Base-by-base conservation (phyloP, 306 rosid genomes). In the Sicyos edulis region DNA sequence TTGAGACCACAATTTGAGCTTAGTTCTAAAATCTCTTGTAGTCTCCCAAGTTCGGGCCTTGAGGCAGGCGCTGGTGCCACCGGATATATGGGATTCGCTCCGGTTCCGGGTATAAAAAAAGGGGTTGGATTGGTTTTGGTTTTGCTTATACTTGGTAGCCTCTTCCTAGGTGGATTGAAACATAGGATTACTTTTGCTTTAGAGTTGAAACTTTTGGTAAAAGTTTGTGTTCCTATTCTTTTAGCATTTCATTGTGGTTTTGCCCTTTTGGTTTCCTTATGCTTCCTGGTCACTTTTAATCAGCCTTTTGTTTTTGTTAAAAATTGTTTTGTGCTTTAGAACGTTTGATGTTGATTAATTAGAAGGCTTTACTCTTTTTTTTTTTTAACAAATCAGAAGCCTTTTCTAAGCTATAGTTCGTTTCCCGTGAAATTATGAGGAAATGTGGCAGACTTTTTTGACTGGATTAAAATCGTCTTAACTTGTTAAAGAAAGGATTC, bases 321-420 rank as follows among this genome's bases (percentile, higher is more conserved):
- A 11, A 40, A 17, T 4, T 40, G 21, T 8, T 64, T 17, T 0
- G 70, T 64, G 70, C 70, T 42, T 40, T 64, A 40, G 69, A 64
- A 64, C 21, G 53, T 40, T 9, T 37, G n/a, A 19, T 17, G 52
- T 64, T 32, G 50, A 64, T 42, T 64, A 26, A 19, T 65, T 17
- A 5, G n/a, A 44, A 65, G 12, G 34, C 2, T 17, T 42, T 19
- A 11, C 34, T 40, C 3, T 26, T 26, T 26, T 3, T 26, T 26
- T 26, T 26, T 26, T 26, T 26, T 1, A 26, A 26, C 32, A 26
- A 26, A 26, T 26, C 32, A 26, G 32, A 26, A 26, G 32, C 32
- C 32, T 26, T 26, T n/a, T n/a, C n/a, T n/a, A 64, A 21, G 70
- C 70, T 64, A 40, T 64, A 64, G 26, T 64, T 64, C n/a, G 16